Conservation (phyloP, 2,329 filamentous ascomycete genomes). For the Albifimbria verrucaria region DNA sequence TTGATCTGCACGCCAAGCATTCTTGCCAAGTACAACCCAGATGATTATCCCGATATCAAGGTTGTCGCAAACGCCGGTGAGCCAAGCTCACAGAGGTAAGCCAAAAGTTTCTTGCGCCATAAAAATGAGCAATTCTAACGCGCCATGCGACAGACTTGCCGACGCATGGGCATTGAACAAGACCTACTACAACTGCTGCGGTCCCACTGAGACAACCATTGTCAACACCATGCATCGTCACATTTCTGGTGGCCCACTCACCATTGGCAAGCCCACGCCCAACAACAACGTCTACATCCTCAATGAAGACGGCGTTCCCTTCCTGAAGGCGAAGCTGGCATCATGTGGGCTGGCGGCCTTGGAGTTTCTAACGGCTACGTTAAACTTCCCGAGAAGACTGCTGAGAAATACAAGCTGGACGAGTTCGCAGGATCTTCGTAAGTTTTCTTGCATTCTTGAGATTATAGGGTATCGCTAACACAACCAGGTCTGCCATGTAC, state of each 20-base stretch:
- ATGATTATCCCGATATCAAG: constrained; percentile 46
- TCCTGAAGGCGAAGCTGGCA: constrained; percentile 42
- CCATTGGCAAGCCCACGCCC: constrained; percentile 53
- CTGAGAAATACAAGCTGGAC: constrained; percentile 45
- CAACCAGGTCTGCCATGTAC: constrained; percentile 44
- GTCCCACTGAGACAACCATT: constrained; percentile 58
- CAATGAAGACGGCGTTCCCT: constrained; percentile 41
- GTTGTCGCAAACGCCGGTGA: constrained; percentile 53
- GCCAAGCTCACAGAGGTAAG: constrained; percentile 41
- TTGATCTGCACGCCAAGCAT: constrained; percentile 55
- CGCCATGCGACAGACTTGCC: constrained; percentile 32
- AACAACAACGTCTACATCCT: constrained; percentile 56
- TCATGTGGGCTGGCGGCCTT: constrained; percentile 55
- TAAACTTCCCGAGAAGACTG: constrained; percentile 48
- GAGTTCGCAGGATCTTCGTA: constrained; percentile 49
- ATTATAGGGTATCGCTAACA: background rate
- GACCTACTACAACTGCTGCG: constrained; percentile 54
- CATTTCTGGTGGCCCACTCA: constrained; percentile 38
- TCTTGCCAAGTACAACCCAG: constrained; percentile 44
- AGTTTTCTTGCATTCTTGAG: constrained; percentile 9
- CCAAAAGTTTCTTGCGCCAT: too few species aligned
- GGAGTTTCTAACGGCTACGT: constrained; percentile 55
- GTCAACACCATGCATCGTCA: constrained; percentile 54
- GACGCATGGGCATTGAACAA: constrained; percentile 49
- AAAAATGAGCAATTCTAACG: too few species aligned